A percentile compares a stretch with the other conserved stretches of the same genome.
phyloP scores from a whole-genome alignment of 306 rosid genomes.

The Erythrophleum fordii region DNA sequence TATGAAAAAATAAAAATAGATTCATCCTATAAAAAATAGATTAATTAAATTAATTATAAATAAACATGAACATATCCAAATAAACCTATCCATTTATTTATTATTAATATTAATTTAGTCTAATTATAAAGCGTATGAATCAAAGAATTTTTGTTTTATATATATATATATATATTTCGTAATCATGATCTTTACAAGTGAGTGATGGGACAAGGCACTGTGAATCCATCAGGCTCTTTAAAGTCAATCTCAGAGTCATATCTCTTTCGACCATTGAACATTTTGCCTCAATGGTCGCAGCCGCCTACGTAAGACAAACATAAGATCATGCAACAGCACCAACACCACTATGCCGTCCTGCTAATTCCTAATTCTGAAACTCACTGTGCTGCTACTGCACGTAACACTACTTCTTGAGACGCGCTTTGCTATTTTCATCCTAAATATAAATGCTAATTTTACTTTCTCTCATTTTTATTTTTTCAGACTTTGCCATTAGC shows the following conservation, averaged over 20 bases:
- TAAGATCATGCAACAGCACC: conserved; percentile 33
- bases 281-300: conserved; percentile 4
- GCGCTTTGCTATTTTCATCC: conserved; percentile 29
- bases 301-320: conserved; percentile 57
- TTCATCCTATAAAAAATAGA: no score
- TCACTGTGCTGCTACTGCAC: background rate
- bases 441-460: conserved; percentile 30
- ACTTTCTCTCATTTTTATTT: background rate
- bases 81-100: no score
- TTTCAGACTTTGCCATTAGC: conserved; percentile 4
- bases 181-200: background rate
- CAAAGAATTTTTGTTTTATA: no score
- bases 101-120: no score
- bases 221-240: conserved; percentile 41
- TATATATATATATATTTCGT: no score
- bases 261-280: conserved; percentile 5
- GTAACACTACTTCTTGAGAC: background rate
- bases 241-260: conserved; percentile 4
- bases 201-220: conserved; percentile 64
- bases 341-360: background rate
- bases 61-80: no score
- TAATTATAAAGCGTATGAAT: no score
- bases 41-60: no score
- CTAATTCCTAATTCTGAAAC: background rate
- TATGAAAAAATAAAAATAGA: no score